Percentiles rank a stretch among this genome's conserved stretches.
Conservation (phyloP, 768 basidiomycete species). For the Symmetrospora coprosmae region DNA sequence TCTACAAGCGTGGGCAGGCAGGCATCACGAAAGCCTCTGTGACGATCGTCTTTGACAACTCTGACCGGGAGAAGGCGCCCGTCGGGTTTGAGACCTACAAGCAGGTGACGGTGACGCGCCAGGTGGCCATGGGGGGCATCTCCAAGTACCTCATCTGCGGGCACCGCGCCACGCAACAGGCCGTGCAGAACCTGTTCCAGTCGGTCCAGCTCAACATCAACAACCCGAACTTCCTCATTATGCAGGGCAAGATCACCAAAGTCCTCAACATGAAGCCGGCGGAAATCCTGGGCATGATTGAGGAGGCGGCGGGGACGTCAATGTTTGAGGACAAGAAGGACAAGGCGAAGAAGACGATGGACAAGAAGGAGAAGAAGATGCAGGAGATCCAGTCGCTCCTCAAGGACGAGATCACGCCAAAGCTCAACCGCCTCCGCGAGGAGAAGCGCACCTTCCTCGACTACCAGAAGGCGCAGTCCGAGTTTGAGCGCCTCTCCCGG, state of each 20-base stretch:
- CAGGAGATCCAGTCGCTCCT: conserved; percentile 69
- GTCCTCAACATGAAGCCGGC: conserved; percentile 95
- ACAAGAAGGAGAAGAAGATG: conserved; percentile 90
- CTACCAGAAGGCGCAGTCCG: conserved; percentile 74
- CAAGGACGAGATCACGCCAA: conserved; percentile 81
- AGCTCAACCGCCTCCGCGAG: conserved; percentile 70
- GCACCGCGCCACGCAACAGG: conserved; percentile 74
- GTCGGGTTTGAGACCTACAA: conserved; percentile 61
- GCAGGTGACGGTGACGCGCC: conserved; percentile 92
- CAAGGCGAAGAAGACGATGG: conserved; percentile 88
- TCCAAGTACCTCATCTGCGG: conserved; percentile 94
- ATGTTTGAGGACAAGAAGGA: conserved; percentile 99
- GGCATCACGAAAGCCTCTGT: conserved; percentile 94
- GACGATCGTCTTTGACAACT: conserved; percentile 97
- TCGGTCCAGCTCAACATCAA: conserved; percentile 97
- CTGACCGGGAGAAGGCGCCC: conserved; percentile 65
- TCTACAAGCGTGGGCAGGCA: conserved; percentile 97
- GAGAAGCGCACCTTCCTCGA: conserved; percentile 80
- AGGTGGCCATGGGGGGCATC: conserved; percentile 69
- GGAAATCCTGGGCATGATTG: conserved; percentile 95
- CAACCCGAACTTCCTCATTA: conserved; percentile 97
- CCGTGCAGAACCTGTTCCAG: conserved; percentile 81
- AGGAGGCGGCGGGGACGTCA: conserved; percentile 92
- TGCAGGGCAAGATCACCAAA: conserved; percentile 99
- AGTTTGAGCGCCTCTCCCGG: conserved; percentile 71